These are phyloP conservation scores for Drechslerella stenobrocha DNA, from an alignment of 2,329 filamentous ascomycete genomes.

Conservation along the genomic window DNA sequence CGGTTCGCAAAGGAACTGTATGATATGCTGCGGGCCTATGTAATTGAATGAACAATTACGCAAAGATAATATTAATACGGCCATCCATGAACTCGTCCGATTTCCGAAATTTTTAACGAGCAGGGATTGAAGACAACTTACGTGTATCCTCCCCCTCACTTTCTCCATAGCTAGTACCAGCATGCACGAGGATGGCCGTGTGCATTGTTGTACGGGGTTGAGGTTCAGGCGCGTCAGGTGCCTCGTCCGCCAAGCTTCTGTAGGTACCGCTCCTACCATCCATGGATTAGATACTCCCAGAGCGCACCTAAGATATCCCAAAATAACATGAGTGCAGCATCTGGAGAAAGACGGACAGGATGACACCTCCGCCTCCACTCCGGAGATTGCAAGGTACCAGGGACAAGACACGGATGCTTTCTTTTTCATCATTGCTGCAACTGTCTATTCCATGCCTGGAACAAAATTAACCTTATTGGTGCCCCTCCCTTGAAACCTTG, in stretches of 20 bases:
- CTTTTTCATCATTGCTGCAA: conserved; percentile 34
- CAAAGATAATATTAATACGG: too few relatives aligned
- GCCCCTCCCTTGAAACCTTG: conserved; percentile 28
- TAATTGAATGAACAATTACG: too few relatives aligned
- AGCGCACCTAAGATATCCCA: conserved; percentile 19
- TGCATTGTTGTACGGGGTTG: conserved; percentile 16
- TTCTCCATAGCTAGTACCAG: too few relatives aligned
- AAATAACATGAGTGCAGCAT: conserved; percentile 22
- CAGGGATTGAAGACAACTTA: too few relatives aligned
- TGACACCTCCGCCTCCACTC: conserved; percentile 2
- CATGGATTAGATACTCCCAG: conserved; percentile 43
- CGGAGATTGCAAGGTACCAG: conserved; percentile 4
- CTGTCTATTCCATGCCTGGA: conserved; percentile 36
- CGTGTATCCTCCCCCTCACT: too few relatives aligned
- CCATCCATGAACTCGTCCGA: too few relatives aligned
- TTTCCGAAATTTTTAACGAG: too few relatives aligned
- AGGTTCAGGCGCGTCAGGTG: conserved; percentile 35
- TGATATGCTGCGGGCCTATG: too few relatives aligned
- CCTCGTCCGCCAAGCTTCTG: conserved; percentile 39
- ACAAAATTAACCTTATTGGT: conserved; percentile 46
- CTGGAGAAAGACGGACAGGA: conserved; percentile 31
- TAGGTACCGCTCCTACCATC: conserved; percentile 41
- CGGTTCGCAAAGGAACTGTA: too few relatives aligned
- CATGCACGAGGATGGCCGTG: conserved; percentile 19
- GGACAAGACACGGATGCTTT: conserved; percentile 39